Base-by-base conservation (phyloP, 1,139 yeast genomes). In the Meyerozyma athensensis region DNA sequence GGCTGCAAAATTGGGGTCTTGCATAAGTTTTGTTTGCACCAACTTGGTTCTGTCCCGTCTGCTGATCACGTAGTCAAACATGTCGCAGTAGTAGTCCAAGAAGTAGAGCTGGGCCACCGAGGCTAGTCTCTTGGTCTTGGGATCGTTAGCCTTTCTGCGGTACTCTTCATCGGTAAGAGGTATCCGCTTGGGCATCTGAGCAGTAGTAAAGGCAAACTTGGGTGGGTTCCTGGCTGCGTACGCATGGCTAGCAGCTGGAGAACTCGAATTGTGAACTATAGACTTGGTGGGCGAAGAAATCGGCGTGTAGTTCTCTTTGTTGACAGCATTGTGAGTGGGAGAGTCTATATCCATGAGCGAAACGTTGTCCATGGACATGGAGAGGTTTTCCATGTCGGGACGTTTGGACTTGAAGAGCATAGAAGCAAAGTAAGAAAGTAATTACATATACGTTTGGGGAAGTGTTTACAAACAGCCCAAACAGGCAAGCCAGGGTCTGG, bases 71-170 rank as follows among this genome's bases (percentile, higher is more conserved):
- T 94, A 94, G 58, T 89, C 96, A 63, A 94, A 85, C 79, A 86
- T 81, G 56, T 92, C 98, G 63, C 96, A 90, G 61, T 94, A 94
- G 61, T 90, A 89, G 59, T 94, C 98, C 45, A 94, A 71, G 53
- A 94, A 92, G 64, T 85, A 85, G 65, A 80, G 70, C 48, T 80
- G 85, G 14, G 89, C 79, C 26, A 92, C 97, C 42, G 89, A 86
- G 4, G 94, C 95, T 45, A 87, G 67, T 43, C 99, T 72, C 56
- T 84, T 85, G 6, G 95, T 87, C 53, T 86, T 87, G 33, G 86
- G 81, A 35, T 78, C 74, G 44, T 79, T 76, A 9, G 89, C 81
- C 53, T 77, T 79, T 39, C 66, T 63, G 46, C 72, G 67, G 52
- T 79, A 79, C 24, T 77, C 83, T 33, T 65, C 63, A 20, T 58